Base-by-base conservation (phyloP, 176 grass and related monocot genomes). In the Tillandsia fasciculata region DNA sequence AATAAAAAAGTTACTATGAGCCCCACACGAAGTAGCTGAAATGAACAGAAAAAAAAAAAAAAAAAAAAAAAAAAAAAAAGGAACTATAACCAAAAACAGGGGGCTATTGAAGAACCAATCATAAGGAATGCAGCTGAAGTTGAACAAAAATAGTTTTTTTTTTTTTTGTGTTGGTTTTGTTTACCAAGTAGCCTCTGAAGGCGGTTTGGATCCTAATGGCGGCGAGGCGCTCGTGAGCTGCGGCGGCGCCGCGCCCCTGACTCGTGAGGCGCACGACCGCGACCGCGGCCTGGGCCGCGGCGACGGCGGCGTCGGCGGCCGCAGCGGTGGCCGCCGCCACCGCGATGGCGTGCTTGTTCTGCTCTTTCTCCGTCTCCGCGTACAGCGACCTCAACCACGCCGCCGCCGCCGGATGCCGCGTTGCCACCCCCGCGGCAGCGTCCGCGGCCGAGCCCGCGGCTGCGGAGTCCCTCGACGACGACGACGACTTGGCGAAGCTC, bases 291-390 rank as follows among this genome's bases (percentile, higher is more conserved):
- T 99, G 89, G 0, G 94, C 89, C 0, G 94, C 94, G 0, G 89
- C 94, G 10, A 97, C 77, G 4, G 94, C 94, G 1, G 89, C 89
- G 70, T 97, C 89, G 0, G 94, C 89, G 0, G 94, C 94, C 0
- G 74, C 86, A 0, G 86, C 84, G 0, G 94, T 92, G 10, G 94
- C 94, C 50, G 94, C 94, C 0, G 89, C 94, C 0, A 92, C 86
- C 0, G 94, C 89, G 71, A 97, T 93, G 61, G 89, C 94, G 59
- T 93, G 89, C 87, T 88, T 93, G 89, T 82, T 99, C 84, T 93
- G 94, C 72, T 93, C 87, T 68, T 88, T 75, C 51, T 83, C 89
- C 1, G 52, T 87, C 13, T 90, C 88, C 8, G 65, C 57, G 71
- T 93, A 99, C 33, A 99, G 5, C 2, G 94, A 93, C 69, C 76